phyloP scores from a whole-genome alignment of 2,329 filamentous ascomycete genomes.

The Thermomyces lanuginosus region DNA sequence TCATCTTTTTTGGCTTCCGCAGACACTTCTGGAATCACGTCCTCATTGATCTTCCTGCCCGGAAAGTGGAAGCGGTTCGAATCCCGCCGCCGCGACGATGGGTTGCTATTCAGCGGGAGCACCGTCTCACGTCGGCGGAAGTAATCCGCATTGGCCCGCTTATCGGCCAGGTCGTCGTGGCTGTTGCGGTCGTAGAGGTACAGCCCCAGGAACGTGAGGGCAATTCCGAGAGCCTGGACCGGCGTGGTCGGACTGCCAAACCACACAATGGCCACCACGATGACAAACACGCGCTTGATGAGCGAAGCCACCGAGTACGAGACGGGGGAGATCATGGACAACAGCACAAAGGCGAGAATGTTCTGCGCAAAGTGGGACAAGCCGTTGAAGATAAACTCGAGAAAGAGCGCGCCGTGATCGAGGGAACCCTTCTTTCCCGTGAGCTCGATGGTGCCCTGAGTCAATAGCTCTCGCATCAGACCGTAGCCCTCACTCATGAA shows the following conservation, averaged over 20 bases:
- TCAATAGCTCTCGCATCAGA: conserved; percentile 60
- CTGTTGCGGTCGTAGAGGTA: conserved; percentile 92
- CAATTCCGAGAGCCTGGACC: conserved; percentile 70
- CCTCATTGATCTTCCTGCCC: conserved; percentile 10
- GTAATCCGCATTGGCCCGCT: conserved; percentile 49
- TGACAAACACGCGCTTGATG: conserved; percentile 95
- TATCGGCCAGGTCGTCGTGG: conserved; percentile 74
- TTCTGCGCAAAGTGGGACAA: conserved; percentile 94
- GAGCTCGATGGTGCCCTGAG: conserved; percentile 63
- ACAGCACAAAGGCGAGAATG: conserved; percentile 79
- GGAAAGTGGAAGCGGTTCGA: conserved; percentile 23
- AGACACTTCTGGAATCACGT: conserved; percentile 9
- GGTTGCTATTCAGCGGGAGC: conserved; percentile 44
- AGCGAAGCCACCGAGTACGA: conserved; percentile 93
- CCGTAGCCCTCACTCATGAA: conserved; percentile 73
- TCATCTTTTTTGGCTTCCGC: conserved; percentile 26
- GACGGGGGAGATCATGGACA: conserved; percentile 88
- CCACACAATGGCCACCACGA: conserved; percentile 88
- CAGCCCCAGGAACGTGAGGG: conserved; percentile 74
- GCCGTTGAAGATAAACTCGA: conserved; percentile 96
- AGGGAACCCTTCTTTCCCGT: conserved; percentile 59
- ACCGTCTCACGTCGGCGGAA: conserved; percentile 47
- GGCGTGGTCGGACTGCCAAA: conserved; percentile 78
- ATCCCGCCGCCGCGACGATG: conserved; percentile 21
- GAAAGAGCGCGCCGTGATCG: conserved; percentile 42